Conservation (phyloP, 139 green algal species). For the Coccomyxa sp. region DNA sequence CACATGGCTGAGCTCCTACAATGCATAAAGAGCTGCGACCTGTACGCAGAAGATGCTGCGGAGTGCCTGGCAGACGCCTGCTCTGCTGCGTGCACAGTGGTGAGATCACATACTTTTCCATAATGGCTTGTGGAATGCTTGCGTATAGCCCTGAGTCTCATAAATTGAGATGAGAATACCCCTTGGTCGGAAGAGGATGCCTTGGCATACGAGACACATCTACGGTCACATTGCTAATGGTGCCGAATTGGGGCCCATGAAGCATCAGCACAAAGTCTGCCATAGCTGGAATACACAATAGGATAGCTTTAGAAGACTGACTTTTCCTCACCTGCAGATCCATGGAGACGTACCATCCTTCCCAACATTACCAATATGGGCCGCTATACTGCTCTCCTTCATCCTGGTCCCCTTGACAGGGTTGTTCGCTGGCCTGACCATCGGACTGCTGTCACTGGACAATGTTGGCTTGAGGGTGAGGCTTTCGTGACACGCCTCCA, state of each 20-base stretch:
- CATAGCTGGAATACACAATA: no score
- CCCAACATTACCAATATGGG: neutral
- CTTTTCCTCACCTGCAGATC: neutral
- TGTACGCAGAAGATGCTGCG: neutral
- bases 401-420: slow-evolving; percentile 6
- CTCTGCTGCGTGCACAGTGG: neutral
- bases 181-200: no score
- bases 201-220: no score
- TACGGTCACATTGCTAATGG: no score
- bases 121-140: no score
- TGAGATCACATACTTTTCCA: no score
- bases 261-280: neutral
- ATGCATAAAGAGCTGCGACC: neutral
- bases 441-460: slow-evolving; percentile 17
- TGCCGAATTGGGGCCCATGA: neutral
- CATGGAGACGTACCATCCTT: neutral
- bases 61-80: neutral
- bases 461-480: slow-evolving; percentile 6
- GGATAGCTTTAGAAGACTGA: neutral
- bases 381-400: neutral
- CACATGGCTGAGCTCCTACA: neutral
- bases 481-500: no score
- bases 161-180: no score
- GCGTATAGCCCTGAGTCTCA: no score
- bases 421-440: slow-evolving; percentile 6